Evolutionary conservation across 495 filamentous ascomycete species (phyloP), one percentile per base, ranked within the genome.

Genomic region (Neurospora sublineolata): DNA sequence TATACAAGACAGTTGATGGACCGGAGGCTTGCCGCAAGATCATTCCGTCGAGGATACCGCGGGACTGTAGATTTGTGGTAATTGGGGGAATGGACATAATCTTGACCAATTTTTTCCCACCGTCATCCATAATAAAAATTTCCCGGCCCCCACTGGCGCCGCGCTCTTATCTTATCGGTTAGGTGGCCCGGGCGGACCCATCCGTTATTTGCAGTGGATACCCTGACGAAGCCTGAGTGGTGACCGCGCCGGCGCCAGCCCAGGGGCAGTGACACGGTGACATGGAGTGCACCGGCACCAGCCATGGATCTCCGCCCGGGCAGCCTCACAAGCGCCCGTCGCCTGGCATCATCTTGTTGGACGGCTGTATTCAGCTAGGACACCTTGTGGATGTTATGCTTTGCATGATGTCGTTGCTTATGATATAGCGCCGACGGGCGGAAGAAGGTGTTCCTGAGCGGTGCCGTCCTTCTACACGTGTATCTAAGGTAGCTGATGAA

Each of bases 1-100:
- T 77, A 74, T 72, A 68, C 46, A 46, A 69, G 71, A 71, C 75
- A 74, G 74, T 70, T 60, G 36, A 36, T 71, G 69, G 69, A 75
- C 68, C 67, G 30, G 71, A 70, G 60, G 72, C 73, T 79, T 64
- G 75, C 74, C 75, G 71, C 33, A 41, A 20, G 69, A 68, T 74
- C 76, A 78, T 79, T 73, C 72, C 70, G 73, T 71, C 58, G 67
- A 64, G 52, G 52, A 33, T 64, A 64, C 52, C 27, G 52, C 23
- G 52, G 23, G 27, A 33, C 30, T 64, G 52, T 6, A 64, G 52
- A 6, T 33, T 64, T 16, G 52, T 33, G 12, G 52, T 64, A 36
- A 18, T 64, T 64, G 52, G 27, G 52, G 52, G 52, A 33, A 64
- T 30, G 14, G 52, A 64, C n/a, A n/a, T n/a, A 64, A 30, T 8